These are phyloP conservation scores for Eremothecium cymbalariae DNA, from an alignment of 1,139 yeast genomes.

Conservation along the genomic window DNA sequence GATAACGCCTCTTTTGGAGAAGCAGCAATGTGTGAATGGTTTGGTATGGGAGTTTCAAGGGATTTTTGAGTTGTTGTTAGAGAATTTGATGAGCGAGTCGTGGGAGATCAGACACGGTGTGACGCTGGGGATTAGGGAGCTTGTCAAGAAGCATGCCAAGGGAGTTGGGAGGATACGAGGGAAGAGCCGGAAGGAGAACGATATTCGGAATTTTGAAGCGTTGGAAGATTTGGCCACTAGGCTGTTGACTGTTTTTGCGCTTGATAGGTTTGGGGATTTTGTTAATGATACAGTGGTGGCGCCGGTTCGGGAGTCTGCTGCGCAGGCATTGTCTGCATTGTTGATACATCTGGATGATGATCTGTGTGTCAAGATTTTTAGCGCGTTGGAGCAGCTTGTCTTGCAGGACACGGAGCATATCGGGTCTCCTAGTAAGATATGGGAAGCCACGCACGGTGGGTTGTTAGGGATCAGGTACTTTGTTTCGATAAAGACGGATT, in stretches of 20 bases:
- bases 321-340: conserved; percentile 88
- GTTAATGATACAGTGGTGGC: conserved; percentile 97
- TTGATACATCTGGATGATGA: conserved; percentile 61
- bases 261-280: conserved; percentile 94
- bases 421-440: conserved; percentile 34
- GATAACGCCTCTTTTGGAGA: conserved; percentile 62
- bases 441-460: conserved; percentile 99
- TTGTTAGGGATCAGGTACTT: conserved; percentile 88
- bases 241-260: conserved; percentile 75
- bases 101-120: conserved; percentile 99
- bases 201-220: conserved; percentile 54
- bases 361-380: conserved; percentile 52
- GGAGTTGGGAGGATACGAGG: conserved; percentile 81
- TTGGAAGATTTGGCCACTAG: conserved; percentile 87
- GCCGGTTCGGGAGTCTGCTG: conserved; percentile 94
- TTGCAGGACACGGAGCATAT: conserved; percentile 50
- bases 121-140: conserved; percentile 82
- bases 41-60: conserved; percentile 95
- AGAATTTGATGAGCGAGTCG: conserved; percentile 71
- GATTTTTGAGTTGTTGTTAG: conserved; percentile 76
- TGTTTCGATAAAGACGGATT: conserved; percentile 81
- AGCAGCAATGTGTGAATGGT: conserved; percentile 69
- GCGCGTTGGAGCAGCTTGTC: conserved; percentile 59
- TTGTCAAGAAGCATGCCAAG: conserved; percentile 73
- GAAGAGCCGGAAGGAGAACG: conserved; percentile 53